phyloP scores from a whole-genome alignment of 176 grass and related monocot genomes.

The bread wheat (Triticum aestivum) region IWGSC_CS_RefSeq_v2.1 NC_057799.1:358170220-358170719 shows the following conservation, averaged over 20 bases:
- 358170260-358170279: conserved; percentile 20
- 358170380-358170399: conserved; percentile 33
- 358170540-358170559: conserved; percentile 34
- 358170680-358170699: conserved; percentile 91
- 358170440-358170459: conserved; percentile 80
- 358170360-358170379: not conserved
- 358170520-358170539: conserved; percentile 56
- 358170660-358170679: conserved; percentile 76
- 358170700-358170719: conserved; percentile 85
- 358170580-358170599: conserved; percentile 68
- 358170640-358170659: conserved; percentile 82
- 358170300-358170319: conserved; percentile 16
- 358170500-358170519: conserved; percentile 80
- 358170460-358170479: conserved; percentile 87
- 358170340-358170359: conserved; percentile 3
- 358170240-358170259: conserved; percentile 98
- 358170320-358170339: not conserved
- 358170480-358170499: conserved; percentile 94
- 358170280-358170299: conserved; percentile 20
- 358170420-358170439: conserved; percentile 89
- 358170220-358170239: conserved; percentile 73
- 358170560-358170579: conserved; percentile 57
- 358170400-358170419: conserved; percentile 95
- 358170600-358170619: conserved; percentile 82
- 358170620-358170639: conserved; percentile 83